These are phyloP conservation scores for Brassica incana DNA, from an alignment of 345 rosid species.

Conservation along the genomic window DNA sequence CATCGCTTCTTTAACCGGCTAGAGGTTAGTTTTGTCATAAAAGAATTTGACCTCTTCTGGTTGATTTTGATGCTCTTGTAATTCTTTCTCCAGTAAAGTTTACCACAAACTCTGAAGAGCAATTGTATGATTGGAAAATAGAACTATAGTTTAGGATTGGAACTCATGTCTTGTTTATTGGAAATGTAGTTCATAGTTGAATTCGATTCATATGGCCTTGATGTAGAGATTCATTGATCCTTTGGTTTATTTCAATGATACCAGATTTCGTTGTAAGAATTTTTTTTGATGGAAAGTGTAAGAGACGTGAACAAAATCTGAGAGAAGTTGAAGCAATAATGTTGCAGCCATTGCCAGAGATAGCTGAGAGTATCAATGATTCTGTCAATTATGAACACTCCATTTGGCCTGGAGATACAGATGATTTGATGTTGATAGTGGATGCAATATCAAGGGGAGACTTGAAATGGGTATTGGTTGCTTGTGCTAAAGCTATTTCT, in stretches of 20 bases:
- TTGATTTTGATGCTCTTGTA: neutral
- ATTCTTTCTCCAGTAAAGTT: neutral
- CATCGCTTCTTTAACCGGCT: neutral
- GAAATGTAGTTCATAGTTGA: neutral
- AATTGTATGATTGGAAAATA: constrained; percentile 1
- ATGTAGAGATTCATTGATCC: neutral
- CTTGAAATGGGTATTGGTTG: constrained; percentile 36
- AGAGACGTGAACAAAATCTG: constrained; percentile 7
- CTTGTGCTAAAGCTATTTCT: constrained; percentile 50
- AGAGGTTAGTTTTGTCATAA: neutral
- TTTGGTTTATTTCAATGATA: neutral
- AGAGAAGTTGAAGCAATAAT: constrained; percentile 62
- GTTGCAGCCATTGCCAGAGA: constrained; percentile 56
- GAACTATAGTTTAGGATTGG: neutral
- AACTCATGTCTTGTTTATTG: constrained; percentile 11
- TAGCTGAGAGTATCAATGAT: constrained; percentile 46
- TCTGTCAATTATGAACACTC: constrained; percentile 28
- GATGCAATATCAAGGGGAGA: constrained; percentile 46
- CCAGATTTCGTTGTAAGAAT: neutral
- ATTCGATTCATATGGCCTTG: neutral
- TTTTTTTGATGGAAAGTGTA: constrained; percentile 8
- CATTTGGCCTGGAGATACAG: constrained; percentile 25
- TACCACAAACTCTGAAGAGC: neutral
- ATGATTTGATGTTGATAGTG: constrained; percentile 14
- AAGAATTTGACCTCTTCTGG: neutral